Conservation (phyloP, 345 rosid genomes). For the Lagerstroemia speciosa region DNA sequence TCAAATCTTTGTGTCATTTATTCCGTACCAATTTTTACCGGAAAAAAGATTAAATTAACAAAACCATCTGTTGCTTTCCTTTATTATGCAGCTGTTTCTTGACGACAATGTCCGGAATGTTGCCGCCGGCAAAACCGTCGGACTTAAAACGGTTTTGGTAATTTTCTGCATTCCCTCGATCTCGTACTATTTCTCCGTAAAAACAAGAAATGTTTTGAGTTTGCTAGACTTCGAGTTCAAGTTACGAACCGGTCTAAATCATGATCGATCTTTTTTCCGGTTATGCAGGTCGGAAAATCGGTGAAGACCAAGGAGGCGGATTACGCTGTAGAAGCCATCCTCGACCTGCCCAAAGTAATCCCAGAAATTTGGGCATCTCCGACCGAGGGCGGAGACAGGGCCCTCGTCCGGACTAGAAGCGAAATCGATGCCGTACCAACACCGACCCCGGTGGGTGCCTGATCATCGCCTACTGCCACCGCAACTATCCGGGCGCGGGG, state of each 20-base stretch:
- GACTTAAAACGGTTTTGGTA: slow-evolving; percentile 72
- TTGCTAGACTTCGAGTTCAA: too few relatives aligned
- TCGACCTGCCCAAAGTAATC: slow-evolving; percentile 37
- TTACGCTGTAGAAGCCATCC: slow-evolving; percentile 41
- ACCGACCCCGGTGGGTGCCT: slow-evolving; percentile 51
- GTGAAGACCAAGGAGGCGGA: slow-evolving; percentile 58
- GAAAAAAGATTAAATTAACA: too few relatives aligned
- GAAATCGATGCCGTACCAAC: slow-evolving; percentile 39
- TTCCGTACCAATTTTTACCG: too few relatives aligned
- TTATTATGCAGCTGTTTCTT: slow-evolving; percentile 43
- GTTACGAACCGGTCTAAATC: too few relatives aligned
- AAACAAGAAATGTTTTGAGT: too few relatives aligned
- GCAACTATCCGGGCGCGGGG: too few relatives aligned
- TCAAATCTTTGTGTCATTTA: too few relatives aligned
- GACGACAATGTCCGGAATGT: slow-evolving; percentile 70
- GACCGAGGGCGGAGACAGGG: slow-evolving; percentile 22
- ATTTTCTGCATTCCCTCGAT: neutral
- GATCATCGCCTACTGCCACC: too few relatives aligned
- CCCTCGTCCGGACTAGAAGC: slow-evolving; percentile 32
- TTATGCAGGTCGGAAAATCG: slow-evolving; percentile 54
- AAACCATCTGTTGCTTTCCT: neutral
- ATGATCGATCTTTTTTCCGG: too few relatives aligned
- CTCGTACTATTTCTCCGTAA: neutral
- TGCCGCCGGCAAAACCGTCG: slow-evolving; percentile 63
- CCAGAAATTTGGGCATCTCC: slow-evolving; percentile 58